phyloP scores from a whole-genome alignment of 192 early-diverging fungal species.

The Linnemannia hyalina region DNA sequence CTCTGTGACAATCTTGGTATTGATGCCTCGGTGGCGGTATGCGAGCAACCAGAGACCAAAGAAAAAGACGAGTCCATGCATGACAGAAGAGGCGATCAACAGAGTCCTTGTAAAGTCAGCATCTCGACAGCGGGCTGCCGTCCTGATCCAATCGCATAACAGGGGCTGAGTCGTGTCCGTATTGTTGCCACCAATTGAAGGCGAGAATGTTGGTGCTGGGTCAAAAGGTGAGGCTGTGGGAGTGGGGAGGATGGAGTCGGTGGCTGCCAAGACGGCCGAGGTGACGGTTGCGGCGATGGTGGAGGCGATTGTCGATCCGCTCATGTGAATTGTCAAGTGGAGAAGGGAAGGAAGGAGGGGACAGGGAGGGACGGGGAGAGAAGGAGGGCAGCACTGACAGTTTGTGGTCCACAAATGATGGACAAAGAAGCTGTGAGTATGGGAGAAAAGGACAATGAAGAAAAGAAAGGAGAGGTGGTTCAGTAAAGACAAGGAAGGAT shows the following conservation, averaged over 20 bases:
- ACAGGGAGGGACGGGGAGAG: neutral
- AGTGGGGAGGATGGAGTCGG: neutral
- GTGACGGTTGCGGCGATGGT: constrained; percentile 26
- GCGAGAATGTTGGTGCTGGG: neutral
- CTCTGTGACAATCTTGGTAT: constrained; percentile 41
- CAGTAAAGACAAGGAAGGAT: neutral
- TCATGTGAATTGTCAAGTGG: constrained; percentile 1
- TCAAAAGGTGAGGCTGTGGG: neutral
- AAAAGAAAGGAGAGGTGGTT: neutral
- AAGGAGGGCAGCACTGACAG: neutral
- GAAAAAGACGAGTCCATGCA: constrained; percentile 42
- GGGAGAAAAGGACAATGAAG: neutral
- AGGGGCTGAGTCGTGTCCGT: neutral
- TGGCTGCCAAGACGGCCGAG: constrained; percentile 1
- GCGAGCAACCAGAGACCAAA: constrained; percentile 43
- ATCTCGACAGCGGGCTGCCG: constrained; percentile 45
- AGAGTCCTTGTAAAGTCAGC: constrained; percentile 36
- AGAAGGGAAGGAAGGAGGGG: neutral
- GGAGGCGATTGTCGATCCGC: neutral
- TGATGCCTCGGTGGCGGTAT: constrained; percentile 46
- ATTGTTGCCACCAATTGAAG: neutral
- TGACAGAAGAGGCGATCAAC: constrained; percentile 26
- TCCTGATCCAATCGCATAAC: constrained; percentile 51
- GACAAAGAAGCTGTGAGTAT: neutral
- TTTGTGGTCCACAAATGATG: neutral